A percentile compares a stretch with the other conserved stretches of the same genome.
Conservation (phyloP, 2,329 filamentous ascomycete genomes). For the Camptophora hylomeconis region DNA sequence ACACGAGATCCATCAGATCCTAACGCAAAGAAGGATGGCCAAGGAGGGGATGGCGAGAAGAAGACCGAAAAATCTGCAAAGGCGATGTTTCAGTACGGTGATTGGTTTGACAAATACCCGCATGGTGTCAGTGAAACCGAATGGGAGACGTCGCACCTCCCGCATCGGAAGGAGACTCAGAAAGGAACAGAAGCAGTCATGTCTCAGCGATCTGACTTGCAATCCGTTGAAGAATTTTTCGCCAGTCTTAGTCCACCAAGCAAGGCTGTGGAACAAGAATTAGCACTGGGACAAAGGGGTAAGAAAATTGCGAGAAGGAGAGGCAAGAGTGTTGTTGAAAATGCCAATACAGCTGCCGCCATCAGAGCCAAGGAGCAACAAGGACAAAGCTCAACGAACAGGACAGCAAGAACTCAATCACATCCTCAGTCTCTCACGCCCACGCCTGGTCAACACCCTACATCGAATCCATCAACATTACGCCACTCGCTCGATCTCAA, state of each 20-base stretch:
- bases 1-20: not conserved
- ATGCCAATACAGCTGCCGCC: constrained; percentile 12
- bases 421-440: not conserved
- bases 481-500: constrained; percentile 1
- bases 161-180: constrained; percentile 54
- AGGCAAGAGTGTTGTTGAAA: constrained; percentile 24
- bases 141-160: constrained; percentile 60
- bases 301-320: constrained; percentile 30
- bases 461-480: constrained; percentile 1
- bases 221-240: constrained; percentile 91
- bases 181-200: constrained; percentile 64
- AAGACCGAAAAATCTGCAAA: constrained; percentile 6
- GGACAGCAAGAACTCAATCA: constrained; percentile 3
- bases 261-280: constrained; percentile 25
- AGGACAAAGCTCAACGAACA: not conserved
- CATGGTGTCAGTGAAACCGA: constrained; percentile 78
- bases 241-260: constrained; percentile 58
- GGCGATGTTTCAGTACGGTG: constrained; percentile 74
- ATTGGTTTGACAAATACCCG: constrained; percentile 94
- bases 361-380: constrained; percentile 5
- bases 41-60: constrained; percentile 20
- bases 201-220: constrained; percentile 77
- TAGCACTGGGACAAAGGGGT: constrained; percentile 32
- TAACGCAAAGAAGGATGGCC: constrained; percentile 5
- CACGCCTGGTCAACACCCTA: not conserved